phyloP scores from a whole-genome alignment of 2,329 filamentous ascomycete genomes.

The Chalaropsis ovoidea region DNA sequence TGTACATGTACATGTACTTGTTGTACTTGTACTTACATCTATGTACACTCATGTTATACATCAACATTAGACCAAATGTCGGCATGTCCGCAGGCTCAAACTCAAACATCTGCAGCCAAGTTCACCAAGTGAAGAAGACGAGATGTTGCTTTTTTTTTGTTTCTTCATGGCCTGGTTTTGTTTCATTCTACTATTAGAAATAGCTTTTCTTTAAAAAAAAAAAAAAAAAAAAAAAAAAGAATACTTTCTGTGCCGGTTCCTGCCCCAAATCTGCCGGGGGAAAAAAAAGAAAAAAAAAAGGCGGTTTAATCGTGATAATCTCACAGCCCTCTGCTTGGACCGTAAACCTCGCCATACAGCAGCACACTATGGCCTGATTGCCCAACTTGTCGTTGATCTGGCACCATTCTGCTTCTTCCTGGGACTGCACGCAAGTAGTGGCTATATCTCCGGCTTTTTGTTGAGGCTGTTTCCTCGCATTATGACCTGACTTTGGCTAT shows the following conservation, averaged over 20 bases:
- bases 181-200: background rate
- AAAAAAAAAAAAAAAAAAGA: too few relatives aligned
- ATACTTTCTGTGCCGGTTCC: background rate
- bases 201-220: too few relatives aligned
- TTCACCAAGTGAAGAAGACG: too few relatives aligned
- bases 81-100: background rate
- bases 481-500: conserved; percentile 2
- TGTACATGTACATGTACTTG: background rate
- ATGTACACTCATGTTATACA: background rate
- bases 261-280: too few relatives aligned
- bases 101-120: background rate
- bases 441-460: background rate
- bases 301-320: background rate
- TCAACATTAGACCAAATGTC: background rate
- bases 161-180: background rate
- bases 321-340: background rate
- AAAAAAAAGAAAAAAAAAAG: too few relatives aligned
- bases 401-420: background rate
- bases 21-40: background rate
- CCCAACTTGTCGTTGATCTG: background rate
- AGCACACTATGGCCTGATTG: conserved; percentile 6
- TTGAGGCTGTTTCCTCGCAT: background rate
- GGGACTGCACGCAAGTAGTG: too few relatives aligned
- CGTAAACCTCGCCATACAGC: conserved; percentile 1
- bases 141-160: too few relatives aligned